A percentile compares a stretch with the other conserved stretches of the same genome.
These are phyloP conservation scores for Dipteronia dyeriana DNA, from an alignment of 345 rosid species.

Conservation along the genomic window DNA sequence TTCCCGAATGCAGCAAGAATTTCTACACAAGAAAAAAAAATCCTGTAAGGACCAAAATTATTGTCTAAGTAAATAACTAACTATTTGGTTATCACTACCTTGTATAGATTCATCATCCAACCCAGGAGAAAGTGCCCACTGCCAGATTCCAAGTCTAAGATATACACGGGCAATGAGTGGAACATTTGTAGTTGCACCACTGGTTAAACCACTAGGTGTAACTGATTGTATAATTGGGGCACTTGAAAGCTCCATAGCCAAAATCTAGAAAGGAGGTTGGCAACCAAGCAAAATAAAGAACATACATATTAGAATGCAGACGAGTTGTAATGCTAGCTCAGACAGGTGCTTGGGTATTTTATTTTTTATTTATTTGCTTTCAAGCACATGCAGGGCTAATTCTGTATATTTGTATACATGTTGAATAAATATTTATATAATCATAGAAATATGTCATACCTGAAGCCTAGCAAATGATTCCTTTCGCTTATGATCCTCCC, in stretches of 20 bases:
- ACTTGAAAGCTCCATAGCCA: conserved; percentile 74
- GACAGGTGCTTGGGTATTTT: not conserved
- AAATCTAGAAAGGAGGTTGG: conserved; percentile 44
- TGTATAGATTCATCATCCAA: conserved; percentile 85
- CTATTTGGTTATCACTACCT: conserved; percentile 44
- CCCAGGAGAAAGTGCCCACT: conserved; percentile 86
- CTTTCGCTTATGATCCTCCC: conserved; percentile 91
- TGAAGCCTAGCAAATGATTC: conserved; percentile 88
- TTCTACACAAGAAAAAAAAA: conserved; percentile 45
- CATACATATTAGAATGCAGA: conserved; percentile 13
- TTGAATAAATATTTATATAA: not conserved
- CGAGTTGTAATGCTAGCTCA: conserved; percentile 14
- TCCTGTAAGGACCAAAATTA: not conserved
- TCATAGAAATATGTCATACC: conserved; percentile 41
- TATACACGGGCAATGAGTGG: conserved; percentile 88
- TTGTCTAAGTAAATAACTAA: conserved; percentile 5
- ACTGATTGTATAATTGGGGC: conserved; percentile 54
- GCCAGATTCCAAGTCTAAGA: conserved; percentile 86
- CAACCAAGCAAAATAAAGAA: conserved; percentile 19
- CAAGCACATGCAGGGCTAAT: not conserved
- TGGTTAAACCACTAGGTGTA: conserved; percentile 44
- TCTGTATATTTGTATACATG: not conserved
- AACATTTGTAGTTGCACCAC: conserved; percentile 50
- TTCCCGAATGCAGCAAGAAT: conserved; percentile 70
- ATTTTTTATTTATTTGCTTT: not conserved